phyloP scores from a whole-genome alignment of 495 filamentous ascomycete genomes.

The Cercophora samala region DNA sequence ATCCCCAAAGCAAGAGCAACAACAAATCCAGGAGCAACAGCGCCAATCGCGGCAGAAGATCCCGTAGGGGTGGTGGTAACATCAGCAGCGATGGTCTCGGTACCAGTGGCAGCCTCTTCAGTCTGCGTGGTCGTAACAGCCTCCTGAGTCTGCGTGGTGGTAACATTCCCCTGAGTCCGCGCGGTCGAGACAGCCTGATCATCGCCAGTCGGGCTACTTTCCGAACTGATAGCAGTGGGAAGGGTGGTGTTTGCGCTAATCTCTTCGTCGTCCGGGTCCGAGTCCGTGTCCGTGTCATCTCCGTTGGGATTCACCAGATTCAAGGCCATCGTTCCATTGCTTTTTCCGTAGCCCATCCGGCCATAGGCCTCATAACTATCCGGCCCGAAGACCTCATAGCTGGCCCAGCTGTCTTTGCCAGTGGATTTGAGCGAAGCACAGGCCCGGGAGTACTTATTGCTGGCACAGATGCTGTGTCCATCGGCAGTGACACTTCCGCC shows the following conservation, averaged over 20 bases:
- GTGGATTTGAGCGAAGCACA: background rate
- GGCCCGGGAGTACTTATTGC: background rate
- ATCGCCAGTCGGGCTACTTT: background rate
- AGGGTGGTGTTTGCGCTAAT: background rate
- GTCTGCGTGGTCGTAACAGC: too few relatives aligned
- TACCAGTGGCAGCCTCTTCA: background rate
- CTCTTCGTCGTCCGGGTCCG: background rate
- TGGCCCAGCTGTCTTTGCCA: slow-evolving; percentile 2
- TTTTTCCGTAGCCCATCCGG: too few relatives aligned
- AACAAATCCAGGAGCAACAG: background rate
- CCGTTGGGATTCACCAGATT: background rate
- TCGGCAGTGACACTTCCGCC: slow-evolving; percentile 2
- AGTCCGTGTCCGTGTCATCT: background rate
- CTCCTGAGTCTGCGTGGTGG: too few relatives aligned
- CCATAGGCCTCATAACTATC: background rate
- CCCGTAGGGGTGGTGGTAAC: background rate
- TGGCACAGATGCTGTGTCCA: background rate
- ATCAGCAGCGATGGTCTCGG: background rate
- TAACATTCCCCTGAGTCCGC: too few relatives aligned
- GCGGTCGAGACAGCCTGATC: too few relatives aligned
- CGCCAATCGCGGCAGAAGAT: background rate
- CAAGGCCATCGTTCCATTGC: background rate
- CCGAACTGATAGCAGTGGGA: background rate
- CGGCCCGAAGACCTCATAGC: background rate
- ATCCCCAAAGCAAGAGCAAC: background rate